Base-by-base conservation (phyloP, 176 grass and related monocot species). In the Rhynchospora pubera region DNA sequence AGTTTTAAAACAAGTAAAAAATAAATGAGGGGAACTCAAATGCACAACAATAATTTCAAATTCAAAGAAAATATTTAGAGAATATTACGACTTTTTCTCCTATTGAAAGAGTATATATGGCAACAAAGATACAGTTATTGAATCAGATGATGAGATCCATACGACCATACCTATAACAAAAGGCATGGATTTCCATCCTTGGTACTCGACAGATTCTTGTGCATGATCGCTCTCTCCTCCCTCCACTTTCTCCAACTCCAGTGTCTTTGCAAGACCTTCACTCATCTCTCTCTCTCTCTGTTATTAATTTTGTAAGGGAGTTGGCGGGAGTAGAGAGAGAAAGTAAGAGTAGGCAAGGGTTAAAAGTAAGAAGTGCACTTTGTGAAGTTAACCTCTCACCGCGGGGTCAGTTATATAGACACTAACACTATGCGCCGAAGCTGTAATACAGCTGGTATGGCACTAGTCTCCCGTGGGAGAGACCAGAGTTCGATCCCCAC, bases 131-230 rank as follows among this genome's bases (percentile, higher is more conserved):
- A 7, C n/a, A n/a, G 14, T 50, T 43, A 68, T 62, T 72, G 3
- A 69, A 60, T 62, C 23, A 74, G 44, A 78, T 30, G 5, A 60
- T 21, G 53, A 22, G 57, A 5, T 57, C 1, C 14, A 61, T n/a
- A n/a, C n/a, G n/a, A n/a, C n/a, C n/a, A n/a, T 70, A 95, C 93
- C 93, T 79, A 96, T 92, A 71, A 96, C 84, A 75, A 89, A 96
- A 0, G 93, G 93, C 93, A 96, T 96, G 74, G 84, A 60, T 83
- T 92, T 91, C 93, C 93, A 96, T 15, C 90, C 93, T 0, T 81
- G 74, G 79, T 92, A 92, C 2, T 74, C 71, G 22, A 73, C 50
- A 43, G n/a, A 52, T 39, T 81, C 47, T n/a, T 55, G 14, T 51
- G n/a, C 53, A 0, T 12, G 10, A 61, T 39, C 7, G 24, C 14